Percentiles rank a stretch among this genome's conserved stretches.
Evolutionary conservation across 306 rosid species (phyloP).

Genomic region (Casuarina glauca): DNA sequence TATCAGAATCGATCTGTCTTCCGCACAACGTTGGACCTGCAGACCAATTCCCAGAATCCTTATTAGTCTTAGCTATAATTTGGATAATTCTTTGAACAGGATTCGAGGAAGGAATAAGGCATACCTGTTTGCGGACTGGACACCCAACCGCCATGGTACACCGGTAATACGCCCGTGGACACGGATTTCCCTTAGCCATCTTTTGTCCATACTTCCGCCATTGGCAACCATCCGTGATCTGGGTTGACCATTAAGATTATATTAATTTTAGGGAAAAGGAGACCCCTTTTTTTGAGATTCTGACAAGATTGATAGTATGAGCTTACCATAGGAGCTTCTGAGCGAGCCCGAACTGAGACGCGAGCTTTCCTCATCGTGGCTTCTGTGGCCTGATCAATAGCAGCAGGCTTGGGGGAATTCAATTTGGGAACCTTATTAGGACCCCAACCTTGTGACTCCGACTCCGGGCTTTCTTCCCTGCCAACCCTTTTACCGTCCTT

Average conservation of each 20-base stretch:
- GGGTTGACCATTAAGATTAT: conserved; percentile 16
- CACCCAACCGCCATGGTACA: conserved; percentile 98
- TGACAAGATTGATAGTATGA: neutral
- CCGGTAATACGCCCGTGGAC: conserved; percentile 93
- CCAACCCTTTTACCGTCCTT: conserved; percentile 46
- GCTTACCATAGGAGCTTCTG: conserved; percentile 91
- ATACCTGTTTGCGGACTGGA: conserved; percentile 97
- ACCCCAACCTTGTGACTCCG: conserved; percentile 68
- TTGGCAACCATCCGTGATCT: conserved; percentile 98
- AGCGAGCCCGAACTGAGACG: conserved; percentile 92
- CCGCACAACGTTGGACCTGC: conserved; percentile 96
- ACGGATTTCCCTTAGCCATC: conserved; percentile 96
- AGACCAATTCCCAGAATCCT: neutral
- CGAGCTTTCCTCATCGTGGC: conserved; percentile 98
- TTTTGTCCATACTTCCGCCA: conserved; percentile 98
- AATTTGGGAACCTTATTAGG: conserved; percentile 58
- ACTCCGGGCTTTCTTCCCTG: conserved; percentile 76
- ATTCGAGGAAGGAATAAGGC: conserved; percentile 6
- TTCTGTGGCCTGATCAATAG: conserved; percentile 58
- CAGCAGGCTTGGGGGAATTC: conserved; percentile 30
- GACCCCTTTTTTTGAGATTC: neutral
- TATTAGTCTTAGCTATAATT: conserved; percentile 4
- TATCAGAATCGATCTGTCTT: conserved; percentile 71
- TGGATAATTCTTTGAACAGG: no score
- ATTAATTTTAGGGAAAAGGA: neutral